Evolutionary conservation across 192 early-diverging fungal genomes (phyloP).

Genomic region (Coemansia asiatica): DNA sequence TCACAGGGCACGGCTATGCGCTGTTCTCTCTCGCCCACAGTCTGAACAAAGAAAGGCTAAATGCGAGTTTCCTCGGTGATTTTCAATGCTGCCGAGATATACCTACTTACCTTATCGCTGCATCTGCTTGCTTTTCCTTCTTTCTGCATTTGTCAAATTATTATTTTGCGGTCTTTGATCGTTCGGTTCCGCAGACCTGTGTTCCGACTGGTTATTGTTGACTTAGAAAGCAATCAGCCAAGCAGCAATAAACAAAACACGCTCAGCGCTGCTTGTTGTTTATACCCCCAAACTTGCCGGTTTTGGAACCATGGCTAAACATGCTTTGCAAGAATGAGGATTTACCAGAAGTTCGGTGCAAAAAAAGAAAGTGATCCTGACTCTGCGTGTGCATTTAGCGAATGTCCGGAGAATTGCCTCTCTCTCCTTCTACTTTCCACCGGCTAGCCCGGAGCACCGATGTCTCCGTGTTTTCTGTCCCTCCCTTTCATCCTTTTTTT

Average conservation of each 20-base stretch:
- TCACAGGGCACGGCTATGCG: not conserved
- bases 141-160: not conserved
- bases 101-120: not conserved
- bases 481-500: not conserved
- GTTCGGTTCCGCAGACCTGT: not conserved
- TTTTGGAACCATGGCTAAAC: not conserved
- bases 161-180: not conserved
- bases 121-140: not conserved
- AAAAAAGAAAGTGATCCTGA: not conserved
- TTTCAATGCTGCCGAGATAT: not conserved
- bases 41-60: not conserved
- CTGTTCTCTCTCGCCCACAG: not conserved
- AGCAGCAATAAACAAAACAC: too few relatives aligned
- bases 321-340: not conserved
- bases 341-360: not conserved
- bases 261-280: not conserved
- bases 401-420: slow-evolving; percentile 1
- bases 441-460: slow-evolving; percentile 3
- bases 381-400: not conserved
- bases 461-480: not conserved
- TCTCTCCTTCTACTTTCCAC: too few relatives aligned
- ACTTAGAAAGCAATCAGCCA: not conserved
- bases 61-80: not conserved
- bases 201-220: not conserved
- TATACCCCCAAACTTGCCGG: not conserved